phyloP scores from a whole-genome alignment of 495 filamentous ascomycete genomes.

The Aspergillus taichungensis region DNA sequence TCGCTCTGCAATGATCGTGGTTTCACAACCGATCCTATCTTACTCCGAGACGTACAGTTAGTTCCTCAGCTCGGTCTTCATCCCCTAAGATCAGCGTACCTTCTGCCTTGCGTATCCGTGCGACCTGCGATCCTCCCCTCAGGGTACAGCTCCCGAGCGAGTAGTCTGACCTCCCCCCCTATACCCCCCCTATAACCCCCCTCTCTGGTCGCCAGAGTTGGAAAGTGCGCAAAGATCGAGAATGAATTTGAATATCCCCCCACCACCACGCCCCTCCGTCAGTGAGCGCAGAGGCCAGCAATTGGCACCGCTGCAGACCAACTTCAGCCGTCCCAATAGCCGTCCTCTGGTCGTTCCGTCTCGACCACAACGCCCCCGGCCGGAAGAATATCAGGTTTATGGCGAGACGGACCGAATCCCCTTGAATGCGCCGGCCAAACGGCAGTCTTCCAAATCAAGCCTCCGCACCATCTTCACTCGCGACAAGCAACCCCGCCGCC shows the following conservation, averaged over 20 bases:
- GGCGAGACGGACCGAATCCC: constrained; percentile 25
- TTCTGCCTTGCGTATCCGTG: no score
- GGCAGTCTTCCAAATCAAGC: constrained; percentile 32
- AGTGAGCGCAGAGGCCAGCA: constrained; percentile 33
- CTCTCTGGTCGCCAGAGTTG: background rate
- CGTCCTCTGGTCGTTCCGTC: constrained; percentile 6
- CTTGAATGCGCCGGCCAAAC: constrained; percentile 26
- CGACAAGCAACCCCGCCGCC: constrained; percentile 23
- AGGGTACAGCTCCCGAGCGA: no score
- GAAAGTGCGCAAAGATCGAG: background rate
- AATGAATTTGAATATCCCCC: constrained; percentile 13
- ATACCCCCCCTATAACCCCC: no score
- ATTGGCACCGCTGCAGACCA: constrained; percentile 31
- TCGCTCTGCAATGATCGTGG: no score
- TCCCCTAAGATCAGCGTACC: no score
- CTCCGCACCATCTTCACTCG: constrained; percentile 33
- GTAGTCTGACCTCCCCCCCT: no score
- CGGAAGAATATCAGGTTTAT: constrained; percentile 25
- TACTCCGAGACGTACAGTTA: no score
- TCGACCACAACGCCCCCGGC: constrained; percentile 30
- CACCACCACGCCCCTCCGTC: constrained; percentile 18
- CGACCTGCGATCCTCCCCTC: background rate
- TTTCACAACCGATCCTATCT: no score
- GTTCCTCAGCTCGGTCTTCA: no score
- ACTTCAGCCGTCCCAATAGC: constrained; percentile 29